These are phyloP conservation scores for Candida qinlingensis DNA, from an alignment of 805 yeast genomes.

Conservation along the genomic window DNA sequence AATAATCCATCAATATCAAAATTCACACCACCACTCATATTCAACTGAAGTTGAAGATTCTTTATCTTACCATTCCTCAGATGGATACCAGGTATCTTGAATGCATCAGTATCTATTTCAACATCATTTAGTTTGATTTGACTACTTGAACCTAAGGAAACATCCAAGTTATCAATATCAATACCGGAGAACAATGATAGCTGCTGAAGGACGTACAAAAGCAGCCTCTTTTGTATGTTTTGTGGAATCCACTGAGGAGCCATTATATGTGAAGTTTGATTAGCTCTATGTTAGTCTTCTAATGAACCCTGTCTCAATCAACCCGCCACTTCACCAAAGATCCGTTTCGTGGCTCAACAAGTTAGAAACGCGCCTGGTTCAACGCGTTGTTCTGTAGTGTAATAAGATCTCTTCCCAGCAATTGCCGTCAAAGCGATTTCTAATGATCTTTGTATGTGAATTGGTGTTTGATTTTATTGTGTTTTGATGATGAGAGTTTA, in stretches of 20 bases:
- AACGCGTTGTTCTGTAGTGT: too few relatives aligned
- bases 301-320: neutral
- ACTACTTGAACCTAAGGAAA: constrained; percentile 58
- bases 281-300: neutral
- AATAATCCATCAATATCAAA: constrained; percentile 54
- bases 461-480: too few relatives aligned
- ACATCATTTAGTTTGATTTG: constrained; percentile 54
- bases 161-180: constrained; percentile 76
- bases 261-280: constrained; percentile 13
- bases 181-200: constrained; percentile 76
- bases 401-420: too few relatives aligned
- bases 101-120: constrained; percentile 64
- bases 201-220: constrained; percentile 76
- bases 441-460: too few relatives aligned
- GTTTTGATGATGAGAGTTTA: too few relatives aligned
- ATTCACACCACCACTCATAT: constrained; percentile 66
- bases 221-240: constrained; percentile 74
- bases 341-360: too few relatives aligned
- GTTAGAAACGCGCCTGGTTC: too few relatives aligned
- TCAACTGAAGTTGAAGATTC: constrained; percentile 50
- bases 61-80: constrained; percentile 58
- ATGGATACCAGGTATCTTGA: constrained; percentile 58
- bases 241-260: constrained; percentile 67
- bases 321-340: neutral
- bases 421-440: too few relatives aligned